Evolutionary conservation across 345 rosid genomes (phyloP).

Genomic region (Citrus sinensis): DNA sequence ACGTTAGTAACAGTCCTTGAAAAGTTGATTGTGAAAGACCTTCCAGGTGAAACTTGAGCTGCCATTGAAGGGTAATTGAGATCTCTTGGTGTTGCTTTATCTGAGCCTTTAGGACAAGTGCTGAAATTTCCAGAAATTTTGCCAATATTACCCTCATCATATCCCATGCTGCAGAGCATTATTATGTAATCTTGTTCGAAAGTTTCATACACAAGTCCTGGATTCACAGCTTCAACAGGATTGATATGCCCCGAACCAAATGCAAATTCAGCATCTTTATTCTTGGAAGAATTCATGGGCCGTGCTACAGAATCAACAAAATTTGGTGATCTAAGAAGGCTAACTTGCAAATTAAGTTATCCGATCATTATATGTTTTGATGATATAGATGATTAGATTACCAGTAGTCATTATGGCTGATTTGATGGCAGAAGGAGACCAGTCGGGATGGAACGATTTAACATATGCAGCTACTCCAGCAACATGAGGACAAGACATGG

Average conservation of each 20-base stretch:
- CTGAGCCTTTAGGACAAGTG: conserved; percentile 24
- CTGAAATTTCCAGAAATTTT: conserved; percentile 26
- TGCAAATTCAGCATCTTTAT: conserved; percentile 36
- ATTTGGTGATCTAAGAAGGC: background rate
- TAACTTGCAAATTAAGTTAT: background rate
- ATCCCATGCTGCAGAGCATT: conserved; percentile 42
- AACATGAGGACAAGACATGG: conserved; percentile 55
- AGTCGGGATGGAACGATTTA: conserved; percentile 34
- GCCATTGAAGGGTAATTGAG: conserved; percentile 56
- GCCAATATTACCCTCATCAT: conserved; percentile 7
- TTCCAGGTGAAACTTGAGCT: conserved; percentile 6
- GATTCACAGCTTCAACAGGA: conserved; percentile 39
- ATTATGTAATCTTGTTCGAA: conserved; percentile 28
- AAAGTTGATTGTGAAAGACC: conserved; percentile 28
- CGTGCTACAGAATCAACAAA: conserved; percentile 25
- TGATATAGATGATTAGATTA: conserved; percentile 12
- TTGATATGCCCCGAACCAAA: conserved; percentile 53
- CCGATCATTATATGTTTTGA: background rate
- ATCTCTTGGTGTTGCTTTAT: conserved; percentile 23
- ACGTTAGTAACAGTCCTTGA: conserved; percentile 58
- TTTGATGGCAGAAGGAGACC: conserved; percentile 61
- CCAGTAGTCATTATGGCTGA: conserved; percentile 67
- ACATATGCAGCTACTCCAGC: conserved; percentile 33
- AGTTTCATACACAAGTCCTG: conserved; percentile 35
- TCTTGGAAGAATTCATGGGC: conserved; percentile 28